Conservation (phyloP, 1,284 basidiomycete genomes). For the Ceratobasidium sp. region DNA sequence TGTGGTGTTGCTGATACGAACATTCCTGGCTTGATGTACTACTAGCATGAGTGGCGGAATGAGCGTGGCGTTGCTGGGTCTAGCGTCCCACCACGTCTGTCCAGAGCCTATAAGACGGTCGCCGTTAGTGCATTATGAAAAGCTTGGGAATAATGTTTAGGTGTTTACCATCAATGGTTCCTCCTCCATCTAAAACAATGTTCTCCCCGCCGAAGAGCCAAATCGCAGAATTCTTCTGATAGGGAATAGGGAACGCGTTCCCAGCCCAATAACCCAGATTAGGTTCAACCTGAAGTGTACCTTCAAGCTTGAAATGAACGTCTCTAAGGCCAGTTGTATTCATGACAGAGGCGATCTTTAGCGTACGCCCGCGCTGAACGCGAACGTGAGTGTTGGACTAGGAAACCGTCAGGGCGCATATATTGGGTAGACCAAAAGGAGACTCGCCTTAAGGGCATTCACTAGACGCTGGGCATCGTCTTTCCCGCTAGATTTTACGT, state of each 20-base stretch:
- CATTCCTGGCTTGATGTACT: constrained; percentile 68
- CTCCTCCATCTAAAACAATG: constrained; percentile 69
- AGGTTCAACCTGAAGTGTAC: constrained; percentile 31
- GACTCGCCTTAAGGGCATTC: constrained; percentile 14
- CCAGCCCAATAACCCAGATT: constrained; percentile 27
- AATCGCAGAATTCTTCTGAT: constrained; percentile 32
- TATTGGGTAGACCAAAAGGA: neutral
- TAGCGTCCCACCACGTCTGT: constrained; percentile 60
- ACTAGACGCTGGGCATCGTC: constrained; percentile 19
- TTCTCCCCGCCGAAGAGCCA: constrained; percentile 68
- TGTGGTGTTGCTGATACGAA: constrained; percentile 62
- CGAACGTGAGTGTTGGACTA: constrained; percentile 26
- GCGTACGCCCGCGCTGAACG: neutral
- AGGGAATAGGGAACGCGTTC: constrained; percentile 24
- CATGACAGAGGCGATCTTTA: constrained; percentile 30
- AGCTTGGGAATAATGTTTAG: constrained; percentile 62
- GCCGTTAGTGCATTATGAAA: constrained; percentile 55
- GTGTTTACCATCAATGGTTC: constrained; percentile 68
- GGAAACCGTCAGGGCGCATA: neutral
- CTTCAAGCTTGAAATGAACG: constrained; percentile 24
- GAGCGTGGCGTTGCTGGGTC: constrained; percentile 64
- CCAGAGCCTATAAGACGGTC: constrained; percentile 44
- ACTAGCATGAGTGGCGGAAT: constrained; percentile 73
- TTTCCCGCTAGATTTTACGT: constrained; percentile 25
- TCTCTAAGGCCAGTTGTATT: constrained; percentile 18